Base-by-base conservation (phyloP, 2,329 filamentous ascomycete genomes). In the Fusarium secorum region DNA sequence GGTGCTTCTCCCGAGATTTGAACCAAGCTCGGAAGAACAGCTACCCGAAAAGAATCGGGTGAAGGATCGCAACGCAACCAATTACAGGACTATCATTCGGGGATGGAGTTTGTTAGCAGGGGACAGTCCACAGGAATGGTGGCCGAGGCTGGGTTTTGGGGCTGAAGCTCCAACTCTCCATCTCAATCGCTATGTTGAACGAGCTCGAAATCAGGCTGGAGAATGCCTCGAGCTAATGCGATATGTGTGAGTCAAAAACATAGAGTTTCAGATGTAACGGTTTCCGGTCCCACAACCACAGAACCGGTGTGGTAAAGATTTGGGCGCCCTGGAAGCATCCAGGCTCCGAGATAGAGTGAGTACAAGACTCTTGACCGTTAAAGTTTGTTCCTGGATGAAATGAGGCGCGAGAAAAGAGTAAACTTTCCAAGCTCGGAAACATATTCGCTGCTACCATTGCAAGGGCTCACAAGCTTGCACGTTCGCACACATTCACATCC, bases 181-280 rank as follows among this genome's bases (percentile, higher is more conserved):
- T 44, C 24, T 41, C 20, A 28, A 52, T 61, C 18, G n/a, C 48
- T 39, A n/a, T 60, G 28, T 55, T 49, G 48, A 54, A 39, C 54
- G 18, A 54, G 41, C 35, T 28, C 32, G 56, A 60, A 59, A 17
- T 57, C 22, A 53, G 39, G 52, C 26, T 60, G 33, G 41, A 49
- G 44, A 64, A 69, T 53, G 48, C 55, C 60, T 60, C 46, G 52
- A 60, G 64, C 55, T 58, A 68, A 66, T 60, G 63, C 66, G 57
- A 52, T 56, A 65, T 46, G 41, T 53, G 71, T 75, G 72, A 75
- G 58, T 75, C 63, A 73, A 72, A 60, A 58, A 59, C 57, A 71
- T 53, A 68, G 48, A 58, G 51, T 45, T 57, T 55, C 54, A 56
- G 57, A 66, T 63, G 66, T 51, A 70, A 73, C 69, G 60, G 69